Evolutionary conservation across 2,329 filamentous ascomycete species (phyloP).

Genomic region (Pezicula carpinea): DNA sequence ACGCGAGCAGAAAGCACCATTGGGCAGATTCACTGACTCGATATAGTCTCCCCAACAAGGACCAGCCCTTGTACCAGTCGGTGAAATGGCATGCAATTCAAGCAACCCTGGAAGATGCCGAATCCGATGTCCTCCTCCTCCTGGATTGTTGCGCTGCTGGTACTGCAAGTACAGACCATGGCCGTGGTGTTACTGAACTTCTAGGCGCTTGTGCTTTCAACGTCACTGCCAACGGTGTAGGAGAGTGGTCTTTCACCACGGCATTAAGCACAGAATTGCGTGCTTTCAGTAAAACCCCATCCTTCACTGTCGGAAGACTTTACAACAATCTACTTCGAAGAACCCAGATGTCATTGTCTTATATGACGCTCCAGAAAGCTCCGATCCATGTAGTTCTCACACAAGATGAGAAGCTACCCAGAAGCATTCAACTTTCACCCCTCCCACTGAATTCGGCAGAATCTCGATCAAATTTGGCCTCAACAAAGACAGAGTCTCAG

Average conservation of each 20-base stretch:
- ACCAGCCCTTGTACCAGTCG: background rate
- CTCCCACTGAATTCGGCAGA: background rate
- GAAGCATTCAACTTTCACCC: background rate
- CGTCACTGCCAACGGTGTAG: background rate
- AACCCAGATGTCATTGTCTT: background rate
- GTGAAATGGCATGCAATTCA: conserved; percentile 55
- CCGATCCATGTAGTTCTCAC: background rate
- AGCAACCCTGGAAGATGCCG: conserved; percentile 53
- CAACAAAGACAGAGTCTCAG: background rate
- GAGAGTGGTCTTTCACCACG: background rate
- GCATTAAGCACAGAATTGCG: background rate
- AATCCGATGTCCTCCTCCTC: conserved; percentile 53
- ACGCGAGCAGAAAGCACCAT: background rate
- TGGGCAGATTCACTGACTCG: background rate
- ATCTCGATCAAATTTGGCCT: background rate
- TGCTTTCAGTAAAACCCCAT: background rate
- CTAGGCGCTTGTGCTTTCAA: background rate
- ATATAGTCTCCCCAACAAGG: background rate
- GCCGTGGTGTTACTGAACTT: background rate
- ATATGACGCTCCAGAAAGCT: conserved; percentile 1
- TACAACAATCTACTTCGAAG: background rate
- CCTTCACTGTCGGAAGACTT: background rate
- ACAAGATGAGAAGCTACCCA: background rate
- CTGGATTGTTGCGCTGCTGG: conserved; percentile 47
- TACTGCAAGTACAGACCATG: conserved; percentile 1